Conservation (phyloP, 2,329 filamentous ascomycete genomes). For the Colletotrichum lentis region DNA sequence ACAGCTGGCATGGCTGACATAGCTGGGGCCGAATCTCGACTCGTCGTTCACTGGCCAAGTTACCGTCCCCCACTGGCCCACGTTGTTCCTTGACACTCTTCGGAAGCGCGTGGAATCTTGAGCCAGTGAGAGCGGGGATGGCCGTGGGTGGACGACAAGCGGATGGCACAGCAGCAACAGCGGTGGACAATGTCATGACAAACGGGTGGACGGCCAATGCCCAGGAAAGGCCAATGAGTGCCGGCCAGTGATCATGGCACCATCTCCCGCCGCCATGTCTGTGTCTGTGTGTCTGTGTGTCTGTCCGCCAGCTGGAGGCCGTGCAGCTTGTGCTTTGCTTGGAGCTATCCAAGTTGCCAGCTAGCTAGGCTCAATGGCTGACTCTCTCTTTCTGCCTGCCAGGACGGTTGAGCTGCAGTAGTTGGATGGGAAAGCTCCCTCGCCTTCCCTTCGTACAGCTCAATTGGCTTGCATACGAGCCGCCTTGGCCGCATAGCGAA, state of each 20-base stretch:
- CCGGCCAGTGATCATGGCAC: slow-evolving; percentile 12
- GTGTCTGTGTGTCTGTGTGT: not conserved
- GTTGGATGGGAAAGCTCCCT: slow-evolving; percentile 3
- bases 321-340: slow-evolving; percentile 18
- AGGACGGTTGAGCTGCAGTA: slow-evolving; percentile 12
- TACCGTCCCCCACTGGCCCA: slow-evolving; percentile 36
- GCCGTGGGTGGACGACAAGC: slow-evolving; percentile 16
- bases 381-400: not conserved
- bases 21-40: slow-evolving; percentile 12
- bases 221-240: slow-evolving; percentile 4
- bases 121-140: slow-evolving; percentile 26
- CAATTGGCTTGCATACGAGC: slow-evolving; percentile 24
- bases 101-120: slow-evolving; percentile 37
- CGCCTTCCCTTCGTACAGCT: not conserved
- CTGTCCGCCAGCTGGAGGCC: not conserved
- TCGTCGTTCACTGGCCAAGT: slow-evolving; percentile 18
- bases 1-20: slow-evolving; percentile 25
- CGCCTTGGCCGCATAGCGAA: slow-evolving; percentile 3
- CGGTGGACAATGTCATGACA: slow-evolving; percentile 10
- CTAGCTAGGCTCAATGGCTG: slow-evolving; percentile 3
- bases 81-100: slow-evolving; percentile 29
- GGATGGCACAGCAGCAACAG: slow-evolving; percentile 32
- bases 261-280: not conserved
- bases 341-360: slow-evolving; percentile 29
- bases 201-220: slow-evolving; percentile 5